Conservation (phyloP, 176 grass and related monocot genomes). For the Aegilops sharonensis region DNA sequence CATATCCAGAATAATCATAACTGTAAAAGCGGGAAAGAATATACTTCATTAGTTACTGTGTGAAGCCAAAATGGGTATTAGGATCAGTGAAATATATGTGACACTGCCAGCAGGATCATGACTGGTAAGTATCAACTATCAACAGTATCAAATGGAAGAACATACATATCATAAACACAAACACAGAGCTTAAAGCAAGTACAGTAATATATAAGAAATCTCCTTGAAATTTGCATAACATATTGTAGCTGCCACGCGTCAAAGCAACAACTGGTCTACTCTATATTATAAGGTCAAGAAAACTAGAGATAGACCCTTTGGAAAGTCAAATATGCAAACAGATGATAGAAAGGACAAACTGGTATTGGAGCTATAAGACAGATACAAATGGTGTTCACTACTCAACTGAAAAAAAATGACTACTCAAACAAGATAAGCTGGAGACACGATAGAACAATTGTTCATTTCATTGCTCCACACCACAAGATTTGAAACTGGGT, state of each 20-base stretch:
- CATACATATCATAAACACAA: conserved; percentile 19
- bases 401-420: background rate
- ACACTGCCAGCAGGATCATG: background rate
- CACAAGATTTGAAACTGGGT: conserved; percentile 1
- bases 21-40: conserved; percentile 24
- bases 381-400: background rate
- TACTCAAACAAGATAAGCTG: background rate
- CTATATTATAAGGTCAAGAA: background rate
- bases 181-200: conserved; percentile 11
- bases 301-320: background rate
- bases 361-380: background rate
- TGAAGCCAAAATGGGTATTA: background rate
- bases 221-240: background rate
- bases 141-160: conserved; percentile 17
- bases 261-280: background rate
- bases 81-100: background rate
- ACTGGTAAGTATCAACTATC: background rate
- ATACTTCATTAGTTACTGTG: background rate
- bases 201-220: background rate
- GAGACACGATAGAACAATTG: background rate
- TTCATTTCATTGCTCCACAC: background rate
- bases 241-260: background rate
- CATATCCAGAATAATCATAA: conserved; percentile 86
- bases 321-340: background rate
- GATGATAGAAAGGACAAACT: background rate